Conservation (phyloP, 1,139 yeast genomes). For the Schwanniomyces etchellsii region DNA sequence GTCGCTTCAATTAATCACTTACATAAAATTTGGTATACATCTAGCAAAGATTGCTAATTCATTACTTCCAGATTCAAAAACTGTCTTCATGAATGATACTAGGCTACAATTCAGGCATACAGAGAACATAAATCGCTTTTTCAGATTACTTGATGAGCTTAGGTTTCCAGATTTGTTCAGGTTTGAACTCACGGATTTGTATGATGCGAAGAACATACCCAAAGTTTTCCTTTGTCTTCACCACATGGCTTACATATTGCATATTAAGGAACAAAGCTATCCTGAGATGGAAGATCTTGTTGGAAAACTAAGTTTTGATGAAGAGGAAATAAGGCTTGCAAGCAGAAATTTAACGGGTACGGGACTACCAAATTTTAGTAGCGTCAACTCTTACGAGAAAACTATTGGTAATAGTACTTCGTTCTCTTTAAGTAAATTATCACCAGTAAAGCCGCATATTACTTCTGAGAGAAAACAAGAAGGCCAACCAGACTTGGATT, state of each 20-base stretch:
- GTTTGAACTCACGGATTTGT: conserved; percentile 87
- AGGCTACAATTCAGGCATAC: conserved; percentile 83
- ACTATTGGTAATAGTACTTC: neutral
- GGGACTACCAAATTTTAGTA: conserved; percentile 59
- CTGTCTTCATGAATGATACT: conserved; percentile 36
- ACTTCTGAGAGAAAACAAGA: neutral
- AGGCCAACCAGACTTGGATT: conserved; percentile 15
- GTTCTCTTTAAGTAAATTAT: conserved; percentile 4
- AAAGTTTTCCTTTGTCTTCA: conserved; percentile 92
- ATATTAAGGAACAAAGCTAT: conserved; percentile 44
- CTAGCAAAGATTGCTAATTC: conserved; percentile 74
- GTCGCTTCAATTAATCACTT: conserved; percentile 44
- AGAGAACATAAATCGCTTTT: conserved; percentile 85
- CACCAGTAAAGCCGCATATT: conserved; percentile 6
- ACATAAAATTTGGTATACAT: conserved; percentile 75
- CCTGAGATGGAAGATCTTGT: conserved; percentile 63
- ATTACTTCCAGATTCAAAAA: conserved; percentile 62
- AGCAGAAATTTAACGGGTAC: conserved; percentile 60
- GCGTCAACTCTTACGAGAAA: conserved; percentile 25
- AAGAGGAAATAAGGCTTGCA: conserved; percentile 63
- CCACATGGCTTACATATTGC: conserved; percentile 71
- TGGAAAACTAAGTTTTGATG: conserved; percentile 56
- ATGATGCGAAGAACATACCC: conserved; percentile 89
- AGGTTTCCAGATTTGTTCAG: conserved; percentile 82
- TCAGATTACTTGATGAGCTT: conserved; percentile 62